Evolutionary conservation across 2,329 filamentous ascomycete genomes (phyloP).

Genomic region (Cercospora zeina): DNA sequence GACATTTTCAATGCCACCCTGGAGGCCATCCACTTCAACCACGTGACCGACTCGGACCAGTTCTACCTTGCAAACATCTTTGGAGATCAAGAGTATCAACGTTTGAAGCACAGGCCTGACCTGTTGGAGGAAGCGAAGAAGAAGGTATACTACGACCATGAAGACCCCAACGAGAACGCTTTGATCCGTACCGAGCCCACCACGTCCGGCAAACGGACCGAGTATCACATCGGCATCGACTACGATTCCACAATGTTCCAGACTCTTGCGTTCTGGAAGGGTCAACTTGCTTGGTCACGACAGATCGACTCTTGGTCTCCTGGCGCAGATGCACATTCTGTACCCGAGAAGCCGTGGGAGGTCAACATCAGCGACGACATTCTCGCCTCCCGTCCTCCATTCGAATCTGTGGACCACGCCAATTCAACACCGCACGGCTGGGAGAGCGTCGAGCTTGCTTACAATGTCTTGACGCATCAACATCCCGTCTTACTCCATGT

Average conservation of each 20-base stretch:
- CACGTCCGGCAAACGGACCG: conserved; percentile 30
- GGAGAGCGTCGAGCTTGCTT: conserved; percentile 29
- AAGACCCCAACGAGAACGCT: conserved; percentile 42
- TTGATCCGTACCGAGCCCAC: conserved; percentile 37
- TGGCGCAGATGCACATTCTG: conserved; percentile 8
- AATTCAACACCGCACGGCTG: conserved; percentile 12
- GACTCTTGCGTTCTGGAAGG: conserved; percentile 38
- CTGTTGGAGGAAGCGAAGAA: conserved; percentile 36
- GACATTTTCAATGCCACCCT: conserved; percentile 49
- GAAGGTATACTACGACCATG: conserved; percentile 39
- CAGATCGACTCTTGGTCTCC: conserved; percentile 38
- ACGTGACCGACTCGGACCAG: conserved; percentile 42
- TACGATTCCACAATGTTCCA: conserved; percentile 31
- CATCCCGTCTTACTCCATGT: conserved; percentile 35
- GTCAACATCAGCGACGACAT: conserved; percentile 32
- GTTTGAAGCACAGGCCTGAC: conserved; percentile 17
- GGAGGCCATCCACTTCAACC: conserved; percentile 41
- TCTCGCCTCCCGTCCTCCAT: conserved; percentile 31
- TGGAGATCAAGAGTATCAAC: conserved; percentile 53
- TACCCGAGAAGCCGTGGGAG: conserved; percentile 25
- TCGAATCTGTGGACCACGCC: conserved; percentile 23
- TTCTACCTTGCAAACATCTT: conserved; percentile 55
- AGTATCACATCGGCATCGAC: conserved; percentile 32
- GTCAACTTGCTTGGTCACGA: conserved; percentile 40
- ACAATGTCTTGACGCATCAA: conserved; percentile 35